Evolutionary conservation across 1,139 yeast species (phyloP), one percentile per base, ranked within the genome.

Genomic region (Pichia cactophila): DNA sequence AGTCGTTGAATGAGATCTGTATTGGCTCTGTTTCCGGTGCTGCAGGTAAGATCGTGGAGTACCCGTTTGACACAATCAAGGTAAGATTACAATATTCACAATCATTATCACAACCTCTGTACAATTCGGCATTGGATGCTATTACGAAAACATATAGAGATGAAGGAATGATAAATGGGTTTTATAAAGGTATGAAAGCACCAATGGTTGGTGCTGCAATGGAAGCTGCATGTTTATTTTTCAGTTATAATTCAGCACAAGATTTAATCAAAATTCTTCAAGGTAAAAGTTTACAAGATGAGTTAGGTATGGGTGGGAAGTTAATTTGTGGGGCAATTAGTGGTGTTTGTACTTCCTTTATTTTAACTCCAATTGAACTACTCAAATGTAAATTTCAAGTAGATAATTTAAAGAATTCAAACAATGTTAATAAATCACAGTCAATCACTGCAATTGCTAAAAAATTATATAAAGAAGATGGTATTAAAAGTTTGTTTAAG

Each of bases 61-160:
- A 82, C 60, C 97, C 97, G 1, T 87, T 90, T 58, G 97, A 90
- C 62, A 90, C 97, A 0, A 77, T 89, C 47, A 90, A 90, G 65
- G 97, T 90, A 3, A 72, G 97, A 50, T 72, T 90, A 35, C 97
- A 90, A 66, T 65, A 64, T 48, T 80, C 95, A 0, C 81, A 80
- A 56, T 77, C 81, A 1, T 71, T 75, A 29, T 66, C 68, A 42
- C 54, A 53, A 12, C 78, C 79, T 0, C 57, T 70, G 26, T 78
- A 69, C 55, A 54, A 58, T 0, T 78, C 84, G 0, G 82, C 94
- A 0, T 43, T 72, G 26, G 78, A 75, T 53, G 83, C 94, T 63
- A 79, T 90, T 42, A 61, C 58, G 43, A 69, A 76, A 56, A 86
- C 95, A 0, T 74, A 79, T 52, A 55, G 55, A 2, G 70, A 75